Evolutionary conservation across 2,329 filamentous ascomycete genomes (phyloP), one percentile per base, ranked within the genome.

Genomic region (Samsoniella hepiali): DNA sequence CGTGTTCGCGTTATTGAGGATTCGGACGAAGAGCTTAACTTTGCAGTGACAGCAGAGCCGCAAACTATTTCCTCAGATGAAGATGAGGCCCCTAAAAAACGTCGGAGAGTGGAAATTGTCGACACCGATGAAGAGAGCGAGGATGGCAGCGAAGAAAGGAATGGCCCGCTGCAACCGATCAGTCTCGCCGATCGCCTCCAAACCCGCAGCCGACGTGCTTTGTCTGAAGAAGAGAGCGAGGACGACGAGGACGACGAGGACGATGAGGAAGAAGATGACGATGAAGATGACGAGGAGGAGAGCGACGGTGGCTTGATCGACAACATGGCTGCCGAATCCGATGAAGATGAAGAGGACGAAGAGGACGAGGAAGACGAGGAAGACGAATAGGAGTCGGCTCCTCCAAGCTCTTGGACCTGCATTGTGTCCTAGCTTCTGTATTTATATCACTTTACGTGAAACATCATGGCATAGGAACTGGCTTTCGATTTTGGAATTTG

Each of bases 271-370:
- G 65, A 68, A 0, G 67, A 64, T 1, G 69, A 67, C 0, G 68
- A 68, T 2, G 69, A 71, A 1, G 68, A 66, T 0, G 70, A 67
- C 0, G 66, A 67, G 0, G 67, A 67, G 3, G 66, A 66, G 0
- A 67, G 70, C 1, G 61, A 65, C 0, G 61, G 66, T 0, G 67
- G 67, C 1, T 68, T 75, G 32, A 65, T 76, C 7, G 68, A 71
- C 51, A 67, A 67, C 22, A 74, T 76, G 72, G 75, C 75, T 0
- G 73, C 71, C 2, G 76, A 76, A 38, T 70, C 71, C 1, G 72
- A 72, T 2, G 70, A 69, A 8, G 69, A 69, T n/a, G 60, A 62
- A 22, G 58, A 57, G 22, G 54, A 64, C 3, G 58, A 53, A 27
- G 63, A 60, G 1, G 54, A 63, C 9, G 54, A 63, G 10, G 62